Evolutionary conservation across 169 alveolate genomes (phyloP).

Genomic region (Plasmodium yoelii): DNA sequence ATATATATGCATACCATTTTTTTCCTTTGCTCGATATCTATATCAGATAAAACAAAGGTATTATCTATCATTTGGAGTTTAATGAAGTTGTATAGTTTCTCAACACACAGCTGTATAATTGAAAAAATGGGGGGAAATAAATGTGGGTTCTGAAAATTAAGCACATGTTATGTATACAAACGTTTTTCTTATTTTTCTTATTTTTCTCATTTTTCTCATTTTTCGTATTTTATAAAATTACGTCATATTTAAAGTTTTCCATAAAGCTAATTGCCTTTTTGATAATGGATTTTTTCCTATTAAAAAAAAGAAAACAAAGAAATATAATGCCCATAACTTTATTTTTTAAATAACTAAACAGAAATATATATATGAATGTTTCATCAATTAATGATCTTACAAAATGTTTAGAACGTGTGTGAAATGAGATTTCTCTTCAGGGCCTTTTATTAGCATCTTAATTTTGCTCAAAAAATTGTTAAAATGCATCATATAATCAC

Average conservation of each 20-base stretch:
- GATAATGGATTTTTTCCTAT: slow-evolving; percentile 43
- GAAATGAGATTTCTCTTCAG: slow-evolving; percentile 29
- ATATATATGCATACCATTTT: slow-evolving; percentile 37
- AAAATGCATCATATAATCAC: slow-evolving; percentile 35
- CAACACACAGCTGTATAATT: slow-evolving; percentile 34
- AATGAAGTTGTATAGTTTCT: slow-evolving; percentile 51
- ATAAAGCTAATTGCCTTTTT: slow-evolving; percentile 38
- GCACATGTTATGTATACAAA: not conserved
- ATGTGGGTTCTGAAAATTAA: not conserved
- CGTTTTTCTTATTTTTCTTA: too few species aligned
- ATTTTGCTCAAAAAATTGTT: slow-evolving; percentile 53
- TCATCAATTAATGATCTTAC: slow-evolving; percentile 7
- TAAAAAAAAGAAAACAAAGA: slow-evolving; percentile 8
- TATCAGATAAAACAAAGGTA: slow-evolving; percentile 38
- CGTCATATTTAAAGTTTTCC: slow-evolving; percentile 71
- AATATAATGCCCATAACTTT: not conserved
- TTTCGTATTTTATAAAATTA: not conserved
- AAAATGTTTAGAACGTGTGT: slow-evolving; percentile 19
- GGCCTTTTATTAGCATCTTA: slow-evolving; percentile 48
- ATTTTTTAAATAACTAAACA: not conserved
- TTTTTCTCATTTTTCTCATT: not conserved
- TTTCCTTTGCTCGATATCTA: slow-evolving; percentile 63
- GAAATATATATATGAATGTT: not conserved
- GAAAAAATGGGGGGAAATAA: not conserved
- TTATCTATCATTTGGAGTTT: slow-evolving; percentile 60